Evolutionary conservation across 2,329 filamentous ascomycete genomes (phyloP).

Genomic region (Falciphora oryzae): DNA sequence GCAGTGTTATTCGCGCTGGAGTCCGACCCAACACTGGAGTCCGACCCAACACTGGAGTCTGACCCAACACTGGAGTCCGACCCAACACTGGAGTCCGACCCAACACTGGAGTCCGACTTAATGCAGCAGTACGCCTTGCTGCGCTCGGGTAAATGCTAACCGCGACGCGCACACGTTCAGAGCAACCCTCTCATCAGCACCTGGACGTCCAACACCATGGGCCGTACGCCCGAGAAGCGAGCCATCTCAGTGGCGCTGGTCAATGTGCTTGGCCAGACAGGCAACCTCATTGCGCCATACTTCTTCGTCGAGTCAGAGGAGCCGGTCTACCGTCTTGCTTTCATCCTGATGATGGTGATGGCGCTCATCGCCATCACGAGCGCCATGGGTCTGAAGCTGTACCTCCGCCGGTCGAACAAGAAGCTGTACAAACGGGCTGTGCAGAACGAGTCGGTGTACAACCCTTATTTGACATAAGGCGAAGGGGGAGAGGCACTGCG

Average conservation of each 20-base stretch:
- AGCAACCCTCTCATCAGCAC: slow-evolving; percentile 8
- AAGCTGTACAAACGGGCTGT: slow-evolving; percentile 4
- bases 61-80: too few species aligned
- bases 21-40: too few species aligned
- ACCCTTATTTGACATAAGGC: slow-evolving; percentile 3
- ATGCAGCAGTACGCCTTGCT: background rate
- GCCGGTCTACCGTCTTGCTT: slow-evolving; percentile 4
- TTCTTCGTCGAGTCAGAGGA: slow-evolving; percentile 7
- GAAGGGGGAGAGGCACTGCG: too few species aligned
- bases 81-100: too few species aligned
- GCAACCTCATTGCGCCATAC: slow-evolving; percentile 4
- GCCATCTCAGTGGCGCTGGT: slow-evolving; percentile 5
- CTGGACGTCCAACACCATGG: slow-evolving; percentile 2
- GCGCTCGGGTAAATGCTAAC: background rate
- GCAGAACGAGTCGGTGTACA: slow-evolving; percentile 2
- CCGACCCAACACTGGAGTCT: too few species aligned
- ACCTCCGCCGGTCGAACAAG: background rate
- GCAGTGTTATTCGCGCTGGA: too few species aligned
- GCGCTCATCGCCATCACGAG: background rate
- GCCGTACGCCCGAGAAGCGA: slow-evolving; percentile 8
- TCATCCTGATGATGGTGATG: slow-evolving; percentile 4
- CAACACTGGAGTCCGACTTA: too few species aligned
- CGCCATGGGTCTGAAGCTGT: slow-evolving; percentile 4
- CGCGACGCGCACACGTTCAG: background rate
- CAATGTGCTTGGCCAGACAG: slow-evolving; percentile 4